phyloP scores from a whole-genome alignment of 2,329 filamentous ascomycete species.

The Venturia pyrina region DNA sequence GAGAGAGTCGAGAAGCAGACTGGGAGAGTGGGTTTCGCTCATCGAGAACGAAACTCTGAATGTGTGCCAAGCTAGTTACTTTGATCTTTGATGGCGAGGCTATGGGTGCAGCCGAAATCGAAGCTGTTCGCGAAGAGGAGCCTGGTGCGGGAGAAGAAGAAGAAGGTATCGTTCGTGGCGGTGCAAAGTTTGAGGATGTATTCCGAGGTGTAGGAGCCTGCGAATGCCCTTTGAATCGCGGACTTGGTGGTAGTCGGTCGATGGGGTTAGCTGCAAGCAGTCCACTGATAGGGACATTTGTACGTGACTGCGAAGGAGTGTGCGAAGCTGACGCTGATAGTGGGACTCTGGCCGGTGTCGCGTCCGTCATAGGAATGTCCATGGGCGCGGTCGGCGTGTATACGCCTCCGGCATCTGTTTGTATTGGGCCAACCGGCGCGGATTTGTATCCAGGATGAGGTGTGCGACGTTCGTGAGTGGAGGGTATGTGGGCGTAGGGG shows the following conservation, averaged over 20 bases:
- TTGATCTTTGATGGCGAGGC: constrained; percentile 55
- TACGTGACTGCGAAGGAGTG: constrained; percentile 16
- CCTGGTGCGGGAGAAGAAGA: constrained; percentile 34
- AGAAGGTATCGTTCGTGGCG: constrained; percentile 5
- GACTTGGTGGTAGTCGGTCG: constrained; percentile 18
- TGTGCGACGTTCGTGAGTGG: constrained; percentile 22
- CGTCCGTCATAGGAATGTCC: constrained; percentile 28
- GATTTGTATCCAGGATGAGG: constrained; percentile 21
- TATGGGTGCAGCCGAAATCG: constrained; percentile 19
- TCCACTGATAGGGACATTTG: constrained; percentile 4
- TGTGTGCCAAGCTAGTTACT: constrained; percentile 81
- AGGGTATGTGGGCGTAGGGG: constrained; percentile 47
- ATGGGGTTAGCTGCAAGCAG: constrained; percentile 11
- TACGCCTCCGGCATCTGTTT: constrained; percentile 11
- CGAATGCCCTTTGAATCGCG: constrained; percentile 26
- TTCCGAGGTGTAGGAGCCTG: constrained; percentile 1
- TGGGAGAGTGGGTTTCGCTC: constrained; percentile 51
- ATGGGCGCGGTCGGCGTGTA: constrained; percentile 7
- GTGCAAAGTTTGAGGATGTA: constrained; percentile 17
- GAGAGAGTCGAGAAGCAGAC: constrained; percentile 18
- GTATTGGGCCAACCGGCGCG: constrained; percentile 21
- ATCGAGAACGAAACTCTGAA: constrained; percentile 76
- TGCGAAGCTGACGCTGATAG: background rate
- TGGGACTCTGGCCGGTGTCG: constrained; percentile 15
- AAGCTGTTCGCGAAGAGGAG: constrained; percentile 17